These are phyloP conservation scores for Talaromyces liani DNA, from an alignment of 495 filamentous ascomycete genomes.

Conservation along the genomic window DNA sequence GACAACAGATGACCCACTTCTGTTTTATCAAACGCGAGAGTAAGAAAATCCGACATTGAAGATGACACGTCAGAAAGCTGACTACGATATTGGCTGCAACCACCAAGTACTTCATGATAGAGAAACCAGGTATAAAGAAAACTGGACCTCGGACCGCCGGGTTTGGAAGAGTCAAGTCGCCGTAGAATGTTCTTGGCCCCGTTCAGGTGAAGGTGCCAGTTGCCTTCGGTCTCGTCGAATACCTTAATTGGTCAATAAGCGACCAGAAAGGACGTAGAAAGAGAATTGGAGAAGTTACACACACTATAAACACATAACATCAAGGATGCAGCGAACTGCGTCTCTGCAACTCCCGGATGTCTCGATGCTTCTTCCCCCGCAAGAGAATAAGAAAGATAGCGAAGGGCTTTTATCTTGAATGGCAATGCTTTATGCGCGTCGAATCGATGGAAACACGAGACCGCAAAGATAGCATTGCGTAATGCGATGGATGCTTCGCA, in stretches of 20 bases:
- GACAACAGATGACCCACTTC: neutral
- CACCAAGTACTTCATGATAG: slow-evolving; percentile 7
- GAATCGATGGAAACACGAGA: neutral
- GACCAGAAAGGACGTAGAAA: neutral
- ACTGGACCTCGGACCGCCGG: neutral
- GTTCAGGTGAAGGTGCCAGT: slow-evolving; percentile 4
- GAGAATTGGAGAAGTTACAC: neutral
- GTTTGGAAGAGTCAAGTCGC: neutral
- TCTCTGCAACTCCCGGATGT: neutral
- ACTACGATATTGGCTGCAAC: neutral
- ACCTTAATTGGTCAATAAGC: neutral
- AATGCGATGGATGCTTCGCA: neutral
- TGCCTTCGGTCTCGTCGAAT: slow-evolving; percentile 6
- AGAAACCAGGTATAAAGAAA: slow-evolving; percentile 5
- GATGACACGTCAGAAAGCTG: neutral
- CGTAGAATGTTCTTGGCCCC: neutral
- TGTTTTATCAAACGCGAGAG: neutral
- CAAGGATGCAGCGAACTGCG: neutral
- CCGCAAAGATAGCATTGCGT: slow-evolving; percentile 3
- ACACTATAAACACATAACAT: slow-evolving; percentile 8
- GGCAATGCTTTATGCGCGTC: neutral
- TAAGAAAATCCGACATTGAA: neutral
- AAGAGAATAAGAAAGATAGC: neutral
- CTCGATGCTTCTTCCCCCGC: neutral
- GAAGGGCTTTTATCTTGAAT: neutral